A percentile compares a stretch with the other conserved stretches of the same genome.
Conservation (phyloP, 805 yeast species). For the Teunomyces cretensis region DNA sequence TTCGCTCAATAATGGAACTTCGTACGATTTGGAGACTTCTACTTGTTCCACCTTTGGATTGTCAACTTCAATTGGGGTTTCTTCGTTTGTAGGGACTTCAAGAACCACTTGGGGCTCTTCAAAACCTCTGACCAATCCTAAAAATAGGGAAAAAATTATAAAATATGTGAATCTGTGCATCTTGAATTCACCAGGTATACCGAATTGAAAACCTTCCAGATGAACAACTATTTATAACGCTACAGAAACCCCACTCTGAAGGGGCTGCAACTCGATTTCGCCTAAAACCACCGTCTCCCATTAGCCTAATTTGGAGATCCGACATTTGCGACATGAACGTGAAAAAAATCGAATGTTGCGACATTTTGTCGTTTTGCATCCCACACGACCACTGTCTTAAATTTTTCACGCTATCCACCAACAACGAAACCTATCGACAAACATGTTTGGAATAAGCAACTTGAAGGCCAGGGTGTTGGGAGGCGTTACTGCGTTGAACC, state of each 20-base stretch:
- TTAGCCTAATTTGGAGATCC: not conserved
- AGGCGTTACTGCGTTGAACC: slow-evolving; percentile 2
- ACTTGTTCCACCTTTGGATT: not conserved
- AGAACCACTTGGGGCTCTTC: slow-evolving; percentile 1
- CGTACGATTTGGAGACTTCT: not conserved
- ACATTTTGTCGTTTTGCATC: not conserved
- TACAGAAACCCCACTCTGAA: not conserved
- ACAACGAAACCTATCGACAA: not conserved
- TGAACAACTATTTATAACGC: not conserved
- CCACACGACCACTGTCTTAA: not conserved
- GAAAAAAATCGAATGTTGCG: not conserved
- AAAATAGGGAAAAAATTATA: not conserved
- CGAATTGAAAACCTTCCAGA: not conserved
- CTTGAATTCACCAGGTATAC: not conserved
- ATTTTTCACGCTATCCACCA: slow-evolving; percentile 1
- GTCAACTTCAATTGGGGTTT: not conserved
- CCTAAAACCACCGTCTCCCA: too few species aligned
- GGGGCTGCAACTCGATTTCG: too few species aligned
- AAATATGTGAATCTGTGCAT: not conserved
- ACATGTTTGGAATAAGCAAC: slow-evolving; percentile 4
- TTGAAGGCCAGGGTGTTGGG: slow-evolving; percentile 1
- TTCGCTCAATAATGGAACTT: not conserved
- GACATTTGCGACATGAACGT: slow-evolving; percentile 4
- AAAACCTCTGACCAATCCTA: not conserved
- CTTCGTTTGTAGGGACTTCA: not conserved